Evolutionary conservation across 2,329 filamentous ascomycete genomes (phyloP).

Genomic region (Stemphylium vesicarium): DNA sequence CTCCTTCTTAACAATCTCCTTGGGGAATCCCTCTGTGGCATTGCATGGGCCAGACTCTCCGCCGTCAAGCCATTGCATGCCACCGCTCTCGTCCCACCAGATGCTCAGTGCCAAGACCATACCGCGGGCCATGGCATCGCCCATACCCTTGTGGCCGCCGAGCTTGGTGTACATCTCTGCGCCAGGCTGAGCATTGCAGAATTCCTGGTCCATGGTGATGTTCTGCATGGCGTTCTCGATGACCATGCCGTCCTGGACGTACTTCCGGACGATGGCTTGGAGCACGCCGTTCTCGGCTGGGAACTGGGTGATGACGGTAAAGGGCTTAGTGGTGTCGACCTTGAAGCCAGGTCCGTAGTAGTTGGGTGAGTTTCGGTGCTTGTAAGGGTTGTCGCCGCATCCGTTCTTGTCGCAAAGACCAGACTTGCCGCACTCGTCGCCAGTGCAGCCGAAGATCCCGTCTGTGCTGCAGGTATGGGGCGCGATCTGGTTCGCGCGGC

Average conservation of each 20-base stretch:
- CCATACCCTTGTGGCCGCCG: conserved; percentile 56
- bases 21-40: conserved; percentile 60
- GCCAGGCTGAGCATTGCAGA: conserved; percentile 36
- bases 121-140: conserved; percentile 55
- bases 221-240: conserved; percentile 61
- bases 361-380: conserved; percentile 24
- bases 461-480: conserved; percentile 58
- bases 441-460: conserved; percentile 51
- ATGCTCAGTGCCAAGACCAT: conserved; percentile 63
- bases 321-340: conserved; percentile 64
- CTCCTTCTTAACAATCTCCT: conserved; percentile 55
- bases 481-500: conserved; percentile 53
- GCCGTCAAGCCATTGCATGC: conserved; percentile 65
- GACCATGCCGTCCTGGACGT: conserved; percentile 67
- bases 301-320: conserved; percentile 74
- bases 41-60: conserved; percentile 61
- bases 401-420: conserved; percentile 48
- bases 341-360: conserved; percentile 47
- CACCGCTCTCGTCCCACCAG: conserved; percentile 61
- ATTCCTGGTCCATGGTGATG: conserved; percentile 42
- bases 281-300: conserved; percentile 64
- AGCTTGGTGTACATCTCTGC: conserved; percentile 41
- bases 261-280: conserved; percentile 68
- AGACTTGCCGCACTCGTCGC: conserved; percentile 50
- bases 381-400: conserved; percentile 46